Conservation (phyloP, 2,329 filamentous ascomycete genomes). For the Cercospora nicotianae region DNA sequence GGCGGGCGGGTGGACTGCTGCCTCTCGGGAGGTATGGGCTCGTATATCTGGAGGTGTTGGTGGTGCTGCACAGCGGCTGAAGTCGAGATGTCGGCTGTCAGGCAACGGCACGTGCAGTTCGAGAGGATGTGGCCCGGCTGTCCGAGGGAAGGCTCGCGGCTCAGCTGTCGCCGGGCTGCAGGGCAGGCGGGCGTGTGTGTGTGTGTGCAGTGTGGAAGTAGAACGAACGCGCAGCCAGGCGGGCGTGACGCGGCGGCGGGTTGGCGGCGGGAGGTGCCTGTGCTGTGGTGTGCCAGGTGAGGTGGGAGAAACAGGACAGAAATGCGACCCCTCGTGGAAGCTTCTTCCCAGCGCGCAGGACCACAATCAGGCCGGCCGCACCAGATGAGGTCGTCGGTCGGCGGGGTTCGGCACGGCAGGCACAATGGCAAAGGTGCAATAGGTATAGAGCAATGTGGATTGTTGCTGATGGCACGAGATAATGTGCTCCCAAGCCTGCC, state of each 20-base stretch:
- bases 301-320: not conserved
- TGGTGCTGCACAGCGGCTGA: constrained; percentile 4
- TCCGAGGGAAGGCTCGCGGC: not conserved
- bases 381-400: not conserved
- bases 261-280: not conserved
- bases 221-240: not conserved
- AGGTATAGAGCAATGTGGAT: not conserved
- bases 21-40: not conserved
- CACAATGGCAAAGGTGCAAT: not conserved
- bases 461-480: not conserved
- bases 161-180: constrained; percentile 9
- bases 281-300: constrained; percentile 3
- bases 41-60: not conserved
- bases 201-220: not conserved
- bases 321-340: constrained; percentile 1
- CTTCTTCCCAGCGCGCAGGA: not conserved
- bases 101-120: constrained; percentile 18
- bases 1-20: constrained; percentile 19
- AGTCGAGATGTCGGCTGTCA: constrained; percentile 5
- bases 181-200: not conserved
- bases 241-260: constrained; percentile 3
- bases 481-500: not conserved
- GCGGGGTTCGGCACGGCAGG: not conserved
- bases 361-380: not conserved
- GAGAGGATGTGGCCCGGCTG: constrained; percentile 5